Percentiles rank a stretch among this genome's conserved stretches.
Evolutionary conservation across 2,329 filamentous ascomycete species (phyloP).

Genomic region (Phaeosphaeria sp.): DNA sequence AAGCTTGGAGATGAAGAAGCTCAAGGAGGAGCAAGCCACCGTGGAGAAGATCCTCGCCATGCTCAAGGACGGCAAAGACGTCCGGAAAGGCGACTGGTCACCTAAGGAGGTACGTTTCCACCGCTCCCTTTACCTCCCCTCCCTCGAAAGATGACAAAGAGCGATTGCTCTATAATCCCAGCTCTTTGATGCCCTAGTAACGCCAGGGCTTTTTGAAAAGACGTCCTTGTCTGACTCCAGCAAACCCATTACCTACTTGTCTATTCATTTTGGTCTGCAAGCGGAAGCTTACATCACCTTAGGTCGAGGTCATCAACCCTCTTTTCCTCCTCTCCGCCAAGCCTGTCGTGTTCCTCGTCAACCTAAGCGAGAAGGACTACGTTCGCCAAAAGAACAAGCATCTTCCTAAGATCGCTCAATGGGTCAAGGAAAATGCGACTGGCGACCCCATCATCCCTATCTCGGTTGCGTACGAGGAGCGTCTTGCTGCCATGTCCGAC

Average conservation of each 20-base stretch:
- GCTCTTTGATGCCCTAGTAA: conserved; percentile 94
- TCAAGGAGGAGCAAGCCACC: conserved; percentile 90
- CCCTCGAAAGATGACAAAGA: conserved; percentile 94
- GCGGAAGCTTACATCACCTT: conserved; percentile 34
- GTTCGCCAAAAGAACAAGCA: conserved; percentile 99
- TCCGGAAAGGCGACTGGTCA: conserved; percentile 86
- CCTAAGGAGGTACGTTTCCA: conserved; percentile 86
- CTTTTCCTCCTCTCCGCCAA: conserved; percentile 95
- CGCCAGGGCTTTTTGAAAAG: conserved; percentile 89
- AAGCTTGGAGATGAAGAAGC: conserved; percentile 96
- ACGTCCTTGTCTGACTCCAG: conserved; percentile 71
- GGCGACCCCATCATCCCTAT: conserved; percentile 93
- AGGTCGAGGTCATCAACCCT: conserved; percentile 98
- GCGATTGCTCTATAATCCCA: conserved; percentile 97
- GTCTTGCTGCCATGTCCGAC: conserved; percentile 81
- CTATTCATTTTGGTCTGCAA: conserved; percentile 6
- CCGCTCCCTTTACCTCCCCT: conserved; percentile 8
- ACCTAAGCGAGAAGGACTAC: conserved; percentile 96
- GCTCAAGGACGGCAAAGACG: conserved; percentile 88
- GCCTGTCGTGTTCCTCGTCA: conserved; percentile 95
- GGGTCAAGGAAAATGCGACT: conserved; percentile 88
- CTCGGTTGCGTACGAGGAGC: conserved; percentile 91
- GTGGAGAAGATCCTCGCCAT: conserved; percentile 87
- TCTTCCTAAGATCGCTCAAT: conserved; percentile 88
- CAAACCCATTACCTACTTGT: conserved; percentile 5